phyloP scores from a whole-genome alignment of 257 asterid genomes.

The Penstemon eatonii region DNA sequence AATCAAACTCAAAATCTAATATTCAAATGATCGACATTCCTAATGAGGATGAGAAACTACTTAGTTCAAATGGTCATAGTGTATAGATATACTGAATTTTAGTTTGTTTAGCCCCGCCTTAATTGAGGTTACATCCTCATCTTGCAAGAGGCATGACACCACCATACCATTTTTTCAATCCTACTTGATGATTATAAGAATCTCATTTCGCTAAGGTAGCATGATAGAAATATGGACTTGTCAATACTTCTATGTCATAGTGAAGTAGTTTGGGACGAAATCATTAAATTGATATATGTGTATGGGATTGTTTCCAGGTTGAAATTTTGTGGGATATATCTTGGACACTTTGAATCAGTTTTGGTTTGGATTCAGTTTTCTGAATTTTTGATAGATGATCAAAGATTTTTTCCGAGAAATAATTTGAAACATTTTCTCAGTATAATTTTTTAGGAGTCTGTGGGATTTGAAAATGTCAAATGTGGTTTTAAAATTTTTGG shows the following conservation, averaged over 20 bases:
- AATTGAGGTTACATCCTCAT: slow-evolving; percentile 30
- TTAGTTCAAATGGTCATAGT: slow-evolving; percentile 57
- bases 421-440: too few relatives aligned
- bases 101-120: slow-evolving; percentile 21
- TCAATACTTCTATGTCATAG: not conserved
- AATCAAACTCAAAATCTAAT: slow-evolving; percentile 53
- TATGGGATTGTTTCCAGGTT: too few relatives aligned
- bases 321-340: too few relatives aligned
- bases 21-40: slow-evolving; percentile 52
- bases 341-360: too few relatives aligned
- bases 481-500: too few relatives aligned
- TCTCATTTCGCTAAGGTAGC: slow-evolving; percentile 15
- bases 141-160: slow-evolving; percentile 13
- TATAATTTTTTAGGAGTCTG: too few relatives aligned
- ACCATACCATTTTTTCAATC: slow-evolving; percentile 28
- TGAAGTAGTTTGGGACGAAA: too few relatives aligned
- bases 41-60: slow-evolving; percentile 66
- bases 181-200: not conserved
- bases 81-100: slow-evolving; percentile 40
- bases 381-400: too few relatives aligned
- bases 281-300: too few relatives aligned
- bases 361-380: too few relatives aligned
- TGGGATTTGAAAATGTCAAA: too few relatives aligned
- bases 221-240: slow-evolving; percentile 6
- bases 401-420: too few relatives aligned